Evolutionary conservation across 2,329 filamentous ascomycete genomes (phyloP), one percentile per base, ranked within the genome.

Genomic region (Colletotrichum musicola): DNA sequence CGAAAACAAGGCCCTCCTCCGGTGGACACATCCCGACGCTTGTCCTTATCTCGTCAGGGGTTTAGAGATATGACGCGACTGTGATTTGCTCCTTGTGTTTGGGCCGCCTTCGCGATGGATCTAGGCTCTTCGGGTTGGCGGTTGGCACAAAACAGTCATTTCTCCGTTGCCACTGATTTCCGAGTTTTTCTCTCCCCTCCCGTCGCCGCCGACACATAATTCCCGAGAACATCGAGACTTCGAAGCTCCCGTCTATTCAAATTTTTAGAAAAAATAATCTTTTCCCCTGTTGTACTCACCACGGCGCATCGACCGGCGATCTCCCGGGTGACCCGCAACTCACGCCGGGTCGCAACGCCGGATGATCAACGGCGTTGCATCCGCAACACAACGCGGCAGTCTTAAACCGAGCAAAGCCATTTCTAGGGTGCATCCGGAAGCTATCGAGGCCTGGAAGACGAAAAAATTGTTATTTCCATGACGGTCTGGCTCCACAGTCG

Each of bases 21-120:
- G 62, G 50, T 55, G 55, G 62, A 51, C n/a, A 68, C 47, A 60
- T 68, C 18, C 65, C 62, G 65, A 60, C 25, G 22, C 55, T 56
- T 55, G 50, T 30, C 49, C 49, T 59, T 42, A 40, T 50, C 42
- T 64, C 40, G 56, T 56, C 51, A 69, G 55, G 62, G 65, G 53
- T 16, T 20, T 58, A 27, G 46, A 20, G 30, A 38, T 22, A 65
- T 66, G 66, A 51, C 44, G 62, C 66, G 56, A 66, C 51, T 46
- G 44, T 66, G 22, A 49, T 56, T 60, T 56, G 40, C 35, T 65
- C 50, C 50, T 50, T 22, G 56, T 60, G 18, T n/a, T 40, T 54
- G 14, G 61, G 47, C 20, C 60, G 46, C 10, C 46, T 20, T 49
- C 46, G 46, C 20, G 46, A 49, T 49, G 18, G 46, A 49, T 20